A percentile compares a stretch with the other conserved stretches of the same genome.
Conservation (phyloP, 192 early-diverging fungal genomes). For the Coemansia sp. region DNA sequence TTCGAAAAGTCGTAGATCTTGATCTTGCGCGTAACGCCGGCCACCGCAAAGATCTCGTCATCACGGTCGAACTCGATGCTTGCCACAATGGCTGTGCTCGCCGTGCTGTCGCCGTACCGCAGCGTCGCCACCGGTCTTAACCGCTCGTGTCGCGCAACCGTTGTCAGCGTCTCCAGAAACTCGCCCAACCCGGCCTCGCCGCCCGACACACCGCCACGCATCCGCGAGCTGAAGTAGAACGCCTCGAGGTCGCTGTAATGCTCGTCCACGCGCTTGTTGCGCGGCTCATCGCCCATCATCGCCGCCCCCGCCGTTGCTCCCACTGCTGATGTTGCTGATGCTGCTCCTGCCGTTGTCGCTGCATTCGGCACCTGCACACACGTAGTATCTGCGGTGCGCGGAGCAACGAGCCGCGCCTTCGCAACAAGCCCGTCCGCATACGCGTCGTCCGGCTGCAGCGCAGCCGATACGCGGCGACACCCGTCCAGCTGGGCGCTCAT, state of each 20-base stretch:
- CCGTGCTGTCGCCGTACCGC: slow-evolving; percentile 74
- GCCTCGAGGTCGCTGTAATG: slow-evolving; percentile 74
- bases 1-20: slow-evolving; percentile 87
- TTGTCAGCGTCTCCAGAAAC: slow-evolving; percentile 62
- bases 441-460: slow-evolving; percentile 9
- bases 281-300: slow-evolving; percentile 3
- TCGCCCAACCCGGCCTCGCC: slow-evolving; percentile 42
- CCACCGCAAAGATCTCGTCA: slow-evolving; percentile 91
- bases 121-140: slow-evolving; percentile 78
- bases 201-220: slow-evolving; percentile 34
- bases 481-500: slow-evolving; percentile 47
- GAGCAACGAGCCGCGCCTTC: slow-evolving; percentile 6
- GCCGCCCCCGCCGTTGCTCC: not conserved
- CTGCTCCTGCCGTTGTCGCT: too few relatives aligned
- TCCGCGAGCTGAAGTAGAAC: slow-evolving; percentile 70
- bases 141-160: slow-evolving; percentile 67
- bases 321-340: not conserved
- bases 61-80: slow-evolving; percentile 95
- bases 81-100: slow-evolving; percentile 79
- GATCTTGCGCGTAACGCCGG: slow-evolving; percentile 89
- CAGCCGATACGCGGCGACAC: not conserved
- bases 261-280: slow-evolving; percentile 53
- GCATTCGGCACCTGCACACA: slow-evolving; percentile 46
- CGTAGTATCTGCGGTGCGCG: slow-evolving; percentile 11
- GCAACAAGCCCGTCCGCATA: slow-evolving; percentile 14